Evolutionary conservation across 768 basidiomycete species (phyloP), one percentile per base, ranked within the genome.

Genomic region (Mycena haematopus): DNA sequence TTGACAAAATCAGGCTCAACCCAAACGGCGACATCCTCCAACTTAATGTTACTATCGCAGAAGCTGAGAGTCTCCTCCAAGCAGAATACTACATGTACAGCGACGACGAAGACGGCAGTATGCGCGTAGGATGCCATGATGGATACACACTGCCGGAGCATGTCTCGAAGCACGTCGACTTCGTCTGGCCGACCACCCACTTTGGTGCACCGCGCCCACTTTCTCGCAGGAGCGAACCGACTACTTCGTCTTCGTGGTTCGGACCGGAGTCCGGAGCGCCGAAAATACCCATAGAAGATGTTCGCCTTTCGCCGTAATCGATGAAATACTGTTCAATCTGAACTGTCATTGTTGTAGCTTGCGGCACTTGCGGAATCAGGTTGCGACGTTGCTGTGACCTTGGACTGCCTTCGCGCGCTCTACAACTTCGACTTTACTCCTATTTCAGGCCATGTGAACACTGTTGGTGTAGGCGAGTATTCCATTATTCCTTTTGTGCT

Each of bases 401-500:
- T 62, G 38, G 60, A 61, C 38, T 61, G 60, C 29, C 53, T 62
- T 33, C 60, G 60, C 40, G 53, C 47, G 36, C 60, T 62, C 27
- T 62, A 62, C 22, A 62, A 62, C 49, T 62, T 62, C 40, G 60
- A 62, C 40, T 62, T 62, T 22, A 62, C 54, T 38, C 60, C 60
- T 17, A 53, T 62, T 44, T 55, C 60, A 35, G 60, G 60, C 15
- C 21, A 50, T 31, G 53, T 55, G 38, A 62, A 62, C 17, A 44
- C 36, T n/a, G 46, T 62, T 29, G 60, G 27, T 22, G 60, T 62
- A 6, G 60, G 60, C 14, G 35, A 50, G 60, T 35, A 49, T 42
- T 33, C 24, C 22, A 31, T 27, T 21, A 24, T 21, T 15, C 1
- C 29, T 5, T n/a, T n/a, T 15, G 22, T 3, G n/a, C 35, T 46